Percentiles rank a stretch among this genome's conserved stretches.
Evolutionary conservation across 208 protist species (phyloP).

Genomic region (Tritrichomonas foetus): DNA sequence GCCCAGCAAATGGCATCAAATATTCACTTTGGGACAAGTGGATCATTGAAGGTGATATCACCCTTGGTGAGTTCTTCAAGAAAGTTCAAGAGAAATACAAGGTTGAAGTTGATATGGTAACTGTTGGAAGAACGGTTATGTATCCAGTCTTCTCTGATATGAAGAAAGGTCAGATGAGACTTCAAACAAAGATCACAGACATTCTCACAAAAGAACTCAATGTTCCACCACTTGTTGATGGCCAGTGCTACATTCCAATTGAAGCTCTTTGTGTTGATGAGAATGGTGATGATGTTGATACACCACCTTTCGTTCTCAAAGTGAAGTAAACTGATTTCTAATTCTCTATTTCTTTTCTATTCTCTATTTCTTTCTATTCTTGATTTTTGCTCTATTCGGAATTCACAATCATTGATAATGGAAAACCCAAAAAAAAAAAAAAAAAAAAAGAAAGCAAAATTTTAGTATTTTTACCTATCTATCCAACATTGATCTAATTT

Average conservation of each 20-base stretch:
- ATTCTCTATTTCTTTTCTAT: no score
- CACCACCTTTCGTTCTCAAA: no score
- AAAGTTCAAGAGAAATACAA: background rate
- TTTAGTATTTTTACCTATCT: no score
- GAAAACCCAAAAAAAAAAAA: no score
- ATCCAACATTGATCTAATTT: no score
- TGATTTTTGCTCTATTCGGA: no score
- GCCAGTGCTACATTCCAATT: background rate
- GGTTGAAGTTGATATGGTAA: background rate
- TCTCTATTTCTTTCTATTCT: no score
- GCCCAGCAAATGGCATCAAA: background rate
- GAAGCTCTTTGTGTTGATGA: background rate
- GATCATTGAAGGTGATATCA: constrained; percentile 10
- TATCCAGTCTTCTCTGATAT: background rate
- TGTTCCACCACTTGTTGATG: background rate
- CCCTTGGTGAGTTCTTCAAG: background rate
- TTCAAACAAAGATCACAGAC: background rate
- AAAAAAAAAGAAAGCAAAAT: no score
- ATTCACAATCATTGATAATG: no score
- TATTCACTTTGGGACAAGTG: background rate
- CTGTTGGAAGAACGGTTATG: background rate
- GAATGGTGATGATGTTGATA: background rate
- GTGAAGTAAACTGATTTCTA: no score
- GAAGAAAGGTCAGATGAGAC: background rate
- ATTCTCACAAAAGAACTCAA: background rate